These are phyloP conservation scores for Suhomyces anneliseae DNA, from an alignment of 1,139 yeast genomes.

Conservation along the genomic window DNA sequence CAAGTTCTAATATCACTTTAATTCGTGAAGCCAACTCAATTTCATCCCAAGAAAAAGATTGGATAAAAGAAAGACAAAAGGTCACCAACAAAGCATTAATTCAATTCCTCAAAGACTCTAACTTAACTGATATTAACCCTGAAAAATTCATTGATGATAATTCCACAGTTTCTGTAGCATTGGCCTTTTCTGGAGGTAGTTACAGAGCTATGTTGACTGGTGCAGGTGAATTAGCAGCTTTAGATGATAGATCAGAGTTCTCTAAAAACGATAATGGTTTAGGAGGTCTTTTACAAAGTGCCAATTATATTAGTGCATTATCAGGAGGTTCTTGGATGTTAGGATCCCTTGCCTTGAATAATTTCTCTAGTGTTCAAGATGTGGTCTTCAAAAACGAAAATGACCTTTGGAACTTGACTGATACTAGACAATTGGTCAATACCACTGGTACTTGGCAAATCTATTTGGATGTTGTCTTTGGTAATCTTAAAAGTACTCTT, in stretches of 20 bases:
- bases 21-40: conserved; percentile 34
- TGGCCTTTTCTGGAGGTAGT: conserved; percentile 91
- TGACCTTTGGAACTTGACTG: conserved; percentile 40
- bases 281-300: conserved; percentile 40
- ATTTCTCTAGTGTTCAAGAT: conserved; percentile 36
- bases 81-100: conserved; percentile 54
- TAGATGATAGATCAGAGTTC: conserved; percentile 66
- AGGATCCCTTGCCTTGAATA: conserved; percentile 35
- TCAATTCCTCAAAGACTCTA: conserved; percentile 57
- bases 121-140: conserved; percentile 60
- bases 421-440: conserved; percentile 29
- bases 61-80: conserved; percentile 50
- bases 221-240: conserved; percentile 82
- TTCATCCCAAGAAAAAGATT: conserved; percentile 36
- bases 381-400: conserved; percentile 27
- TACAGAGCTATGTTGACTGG: conserved; percentile 88
- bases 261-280: conserved; percentile 47
- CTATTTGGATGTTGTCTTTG: conserved; percentile 23
- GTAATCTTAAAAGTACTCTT: conserved; percentile 26
- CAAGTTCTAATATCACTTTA: conserved; percentile 27
- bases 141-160: conserved; percentile 41
- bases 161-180: conserved; percentile 53
- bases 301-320: conserved; percentile 39
- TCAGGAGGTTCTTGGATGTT: conserved; percentile 45
- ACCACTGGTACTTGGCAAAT: conserved; percentile 23